Percentiles rank a stretch among this genome's conserved stretches.
These are phyloP conservation scores for baker's yeast (Saccharomyces cerevisiae) DNA, from an alignment of 805 yeast species.

Conservation along the genomic window DNA sequence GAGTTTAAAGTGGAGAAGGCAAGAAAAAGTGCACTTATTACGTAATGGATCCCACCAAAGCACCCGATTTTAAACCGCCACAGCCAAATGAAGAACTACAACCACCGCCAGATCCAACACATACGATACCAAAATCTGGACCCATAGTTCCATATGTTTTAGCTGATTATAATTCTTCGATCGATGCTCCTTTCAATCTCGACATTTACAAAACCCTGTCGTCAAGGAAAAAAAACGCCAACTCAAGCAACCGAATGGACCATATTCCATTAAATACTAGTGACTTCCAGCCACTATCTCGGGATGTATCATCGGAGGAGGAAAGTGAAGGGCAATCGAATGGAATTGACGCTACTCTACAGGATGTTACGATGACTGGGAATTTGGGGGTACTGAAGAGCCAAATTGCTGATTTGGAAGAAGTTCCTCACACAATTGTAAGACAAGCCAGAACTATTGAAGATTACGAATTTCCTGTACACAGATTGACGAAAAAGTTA, in stretches of 20 bases:
- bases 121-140: slow-evolving; percentile 59
- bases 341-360: background rate
- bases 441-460: slow-evolving; percentile 72
- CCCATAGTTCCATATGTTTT: slow-evolving; percentile 75
- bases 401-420: slow-evolving; percentile 90
- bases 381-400: slow-evolving; percentile 30
- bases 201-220: slow-evolving; percentile 1
- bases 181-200: slow-evolving; percentile 54
- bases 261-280: slow-evolving; percentile 49
- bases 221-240: slow-evolving; percentile 2
- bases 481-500: slow-evolving; percentile 64
- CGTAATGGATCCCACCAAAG: slow-evolving; percentile 88
- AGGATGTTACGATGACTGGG: background rate
- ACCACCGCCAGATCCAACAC: slow-evolving; percentile 59
- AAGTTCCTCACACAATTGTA: slow-evolving; percentile 88
- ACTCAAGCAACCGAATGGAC: slow-evolving; percentile 1
- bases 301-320: slow-evolving; percentile 38
- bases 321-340: slow-evolving; percentile 23
- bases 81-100: slow-evolving; percentile 52
- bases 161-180: slow-evolving; percentile 62
- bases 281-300: slow-evolving; percentile 49
- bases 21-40: background rate
- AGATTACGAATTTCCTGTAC: slow-evolving; percentile 78
- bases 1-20: background rate
- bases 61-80: slow-evolving; percentile 85